Percentiles rank a stretch among this genome's conserved stretches.
Conservation (phyloP, 257 asterid genomes). For the Solanum clarkiae region DNA sequence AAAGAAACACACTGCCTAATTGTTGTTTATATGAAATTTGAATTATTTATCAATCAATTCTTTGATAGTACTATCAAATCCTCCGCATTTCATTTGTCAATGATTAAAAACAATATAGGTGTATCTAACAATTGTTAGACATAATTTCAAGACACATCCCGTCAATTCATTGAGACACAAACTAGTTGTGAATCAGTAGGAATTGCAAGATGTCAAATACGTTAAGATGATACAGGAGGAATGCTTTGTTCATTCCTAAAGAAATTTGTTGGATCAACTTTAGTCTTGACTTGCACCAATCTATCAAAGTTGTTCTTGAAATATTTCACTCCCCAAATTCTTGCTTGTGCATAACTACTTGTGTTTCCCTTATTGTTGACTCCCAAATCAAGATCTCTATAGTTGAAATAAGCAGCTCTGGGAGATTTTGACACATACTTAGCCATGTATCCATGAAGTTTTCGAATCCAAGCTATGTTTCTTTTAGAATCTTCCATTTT, state of each 20-base stretch:
- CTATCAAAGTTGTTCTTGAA: not conserved
- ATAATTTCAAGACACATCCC: too few species aligned
- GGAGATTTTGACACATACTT: not conserved
- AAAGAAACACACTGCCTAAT: constrained; percentile 12
- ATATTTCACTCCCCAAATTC: not conserved
- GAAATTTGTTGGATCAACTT: not conserved
- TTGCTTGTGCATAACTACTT: not conserved
- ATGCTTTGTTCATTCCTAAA: not conserved
- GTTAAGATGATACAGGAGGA: not conserved
- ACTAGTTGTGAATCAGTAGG: too few species aligned
- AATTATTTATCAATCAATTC: not conserved
- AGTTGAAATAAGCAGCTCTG: not conserved
- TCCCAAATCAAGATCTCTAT: constrained; percentile 1
- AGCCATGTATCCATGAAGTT: not conserved
- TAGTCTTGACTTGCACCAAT: not conserved
- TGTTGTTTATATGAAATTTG: not conserved
- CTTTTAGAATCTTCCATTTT: not conserved
- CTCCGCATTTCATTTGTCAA: too few species aligned
- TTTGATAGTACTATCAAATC: not conserved
- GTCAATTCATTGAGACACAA: too few species aligned
- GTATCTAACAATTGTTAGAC: too few species aligned
- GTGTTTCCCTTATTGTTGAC: not conserved
- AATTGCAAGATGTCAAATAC: too few species aligned
- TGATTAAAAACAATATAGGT: too few species aligned
- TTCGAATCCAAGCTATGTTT: not conserved